Evolutionary conservation across 106 monocot genomes (phyloP), one percentile per base, ranked within the genome.

Genomic region (Narthecium ossifragum): DNA sequence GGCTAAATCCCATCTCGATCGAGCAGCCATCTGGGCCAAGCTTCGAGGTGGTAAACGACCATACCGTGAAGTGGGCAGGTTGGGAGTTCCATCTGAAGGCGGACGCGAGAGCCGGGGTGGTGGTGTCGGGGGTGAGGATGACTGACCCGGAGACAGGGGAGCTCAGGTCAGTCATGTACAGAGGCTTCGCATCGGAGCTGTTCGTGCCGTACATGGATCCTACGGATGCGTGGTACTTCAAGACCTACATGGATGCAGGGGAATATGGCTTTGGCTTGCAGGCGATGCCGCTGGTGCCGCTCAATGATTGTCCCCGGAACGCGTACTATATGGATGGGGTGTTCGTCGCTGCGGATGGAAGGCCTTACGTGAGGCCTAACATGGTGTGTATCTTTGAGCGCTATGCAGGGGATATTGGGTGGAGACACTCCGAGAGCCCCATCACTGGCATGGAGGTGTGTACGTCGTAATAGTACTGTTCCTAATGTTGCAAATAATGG

Each of bases 151-250:
- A 59, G 1, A 76, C 73, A 14, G 88, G 81, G 0, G 51, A 65
- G 73, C 54, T 55, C 32, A 64, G 92, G 39, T 49, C 57, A 8
- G 88, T 93, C 2, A 71, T 93, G 73, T 74, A 93, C 57, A 65
- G 64, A 47, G 92, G 92, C 1, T 79, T 73, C 53, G 53, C 68
- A 11, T 88, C 92, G 60, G 92, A 93, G 73, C 51, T 93, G 53
- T 93, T 93, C 54, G 92, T 93, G 36, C 92, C 92, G 23, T 93
- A 93, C 70, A 93, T 93, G 92, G 92, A 93, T 52, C 88, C 92
- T 9, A 78, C 84, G 0, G 84, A 93, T 6, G 88, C 73, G 0
- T 93, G 92, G 92, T 93, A 93, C 64, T 93, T 88, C 69, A 93
- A 93, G 68, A 85, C 92, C 28, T 93, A 88, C 56, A 76, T 93